These are phyloP conservation scores for Nakazawaea peltata DNA, from an alignment of 805 yeast genomes.

Conservation along the genomic window DNA sequence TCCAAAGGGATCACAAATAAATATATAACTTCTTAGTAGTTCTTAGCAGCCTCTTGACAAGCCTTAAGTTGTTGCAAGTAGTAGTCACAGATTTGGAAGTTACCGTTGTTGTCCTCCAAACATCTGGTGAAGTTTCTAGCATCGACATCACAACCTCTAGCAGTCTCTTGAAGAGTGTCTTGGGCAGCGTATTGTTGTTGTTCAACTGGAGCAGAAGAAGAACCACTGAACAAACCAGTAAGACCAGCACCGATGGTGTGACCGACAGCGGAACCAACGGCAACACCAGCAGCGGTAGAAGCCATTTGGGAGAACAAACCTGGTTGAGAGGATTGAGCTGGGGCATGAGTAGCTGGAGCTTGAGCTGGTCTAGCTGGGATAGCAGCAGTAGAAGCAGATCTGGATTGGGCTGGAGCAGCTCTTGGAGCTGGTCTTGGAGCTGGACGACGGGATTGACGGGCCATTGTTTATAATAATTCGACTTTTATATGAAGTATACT, in stretches of 20 bases:
- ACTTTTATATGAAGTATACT: not conserved
- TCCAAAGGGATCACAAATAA: too few relatives aligned
- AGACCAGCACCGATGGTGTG: constrained; percentile 96
- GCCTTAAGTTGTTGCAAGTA: constrained; percentile 96
- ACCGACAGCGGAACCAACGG: constrained; percentile 96
- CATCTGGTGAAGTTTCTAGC: constrained; percentile 95
- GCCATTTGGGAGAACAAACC: constrained; percentile 98
- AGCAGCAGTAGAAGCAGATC: constrained; percentile 76
- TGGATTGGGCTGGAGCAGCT: constrained; percentile 45
- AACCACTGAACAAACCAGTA: constrained; percentile 81
- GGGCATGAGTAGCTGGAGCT: constrained; percentile 28
- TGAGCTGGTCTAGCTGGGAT: constrained; percentile 29
- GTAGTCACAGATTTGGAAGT: constrained; percentile 95
- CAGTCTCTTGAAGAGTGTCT: constrained; percentile 33
- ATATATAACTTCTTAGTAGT: too few relatives aligned
- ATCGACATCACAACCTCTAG: constrained; percentile 75
- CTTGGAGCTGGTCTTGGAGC: constrained; percentile 28
- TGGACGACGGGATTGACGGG: constrained; percentile 31
- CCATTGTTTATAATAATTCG: constrained; percentile 17
- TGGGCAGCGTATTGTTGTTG: constrained; percentile 33
- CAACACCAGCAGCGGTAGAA: constrained; percentile 98
- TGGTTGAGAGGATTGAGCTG: constrained; percentile 55
- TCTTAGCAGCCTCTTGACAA: constrained; percentile 89
- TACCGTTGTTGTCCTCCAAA: constrained; percentile 87
- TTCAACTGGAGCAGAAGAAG: constrained; percentile 44